Conservation (phyloP, 257 asterid species). For the Nicotiana paniculata region DNA sequence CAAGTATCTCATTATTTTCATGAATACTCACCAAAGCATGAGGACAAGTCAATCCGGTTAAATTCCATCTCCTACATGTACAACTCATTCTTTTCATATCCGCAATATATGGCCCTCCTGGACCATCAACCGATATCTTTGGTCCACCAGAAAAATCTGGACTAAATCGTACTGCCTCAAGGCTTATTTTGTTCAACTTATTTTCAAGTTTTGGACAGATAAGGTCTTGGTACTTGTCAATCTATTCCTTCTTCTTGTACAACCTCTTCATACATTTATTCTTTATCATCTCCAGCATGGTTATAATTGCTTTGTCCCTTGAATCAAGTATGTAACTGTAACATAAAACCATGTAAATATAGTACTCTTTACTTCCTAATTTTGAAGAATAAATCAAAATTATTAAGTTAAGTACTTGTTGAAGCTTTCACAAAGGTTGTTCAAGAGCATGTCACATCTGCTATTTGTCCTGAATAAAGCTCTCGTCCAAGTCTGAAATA, state of each 20-base stretch:
- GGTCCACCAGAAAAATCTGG: not conserved
- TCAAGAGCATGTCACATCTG: too few relatives aligned
- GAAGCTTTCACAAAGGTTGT: not conserved
- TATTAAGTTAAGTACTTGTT: not conserved
- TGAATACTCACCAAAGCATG: not conserved
- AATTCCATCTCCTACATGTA: not conserved
- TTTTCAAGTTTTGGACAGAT: not conserved
- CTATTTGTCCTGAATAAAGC: too few relatives aligned
- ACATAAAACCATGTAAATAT: too few relatives aligned
- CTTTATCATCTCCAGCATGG: not conserved
- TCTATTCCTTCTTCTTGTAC: not conserved
- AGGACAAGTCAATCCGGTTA: not conserved
- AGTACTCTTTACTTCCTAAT: too few relatives aligned
- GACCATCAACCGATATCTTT: not conserved
- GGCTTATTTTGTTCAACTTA: not conserved
- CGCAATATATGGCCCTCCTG: not conserved
- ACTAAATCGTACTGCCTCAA: not conserved
- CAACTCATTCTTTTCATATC: not conserved
- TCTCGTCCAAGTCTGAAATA: not conserved
- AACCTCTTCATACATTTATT: not conserved
- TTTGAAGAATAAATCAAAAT: too few relatives aligned
- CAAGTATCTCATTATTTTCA: not conserved
- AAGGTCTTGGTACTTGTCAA: not conserved
- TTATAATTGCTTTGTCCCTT: too few relatives aligned
- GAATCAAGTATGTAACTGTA: too few relatives aligned